These are phyloP conservation scores for Alternaria tenuissima DNA, from an alignment of 2,329 filamentous ascomycete species.

Conservation along the genomic window DNA sequence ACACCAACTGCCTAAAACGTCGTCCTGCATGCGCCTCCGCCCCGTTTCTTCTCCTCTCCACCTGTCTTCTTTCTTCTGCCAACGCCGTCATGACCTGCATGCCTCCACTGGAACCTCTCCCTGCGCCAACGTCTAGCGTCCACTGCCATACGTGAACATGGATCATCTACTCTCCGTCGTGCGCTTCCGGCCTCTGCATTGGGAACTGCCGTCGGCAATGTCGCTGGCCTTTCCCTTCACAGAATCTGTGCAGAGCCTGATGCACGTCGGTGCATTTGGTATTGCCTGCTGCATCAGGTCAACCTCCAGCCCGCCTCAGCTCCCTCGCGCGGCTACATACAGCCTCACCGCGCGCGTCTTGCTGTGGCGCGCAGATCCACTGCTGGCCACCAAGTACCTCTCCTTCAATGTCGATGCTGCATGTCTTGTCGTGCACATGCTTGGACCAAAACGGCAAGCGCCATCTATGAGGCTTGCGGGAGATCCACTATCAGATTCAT, in stretches of 20 bases:
- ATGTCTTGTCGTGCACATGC: conserved; percentile 25
- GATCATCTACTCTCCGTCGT: conserved; percentile 14
- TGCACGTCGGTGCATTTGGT: conserved; percentile 31
- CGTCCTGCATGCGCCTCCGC: conserved; percentile 43
- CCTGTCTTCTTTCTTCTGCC: conserved; percentile 33
- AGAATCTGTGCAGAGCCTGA: conserved; percentile 31
- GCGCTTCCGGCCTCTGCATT: conserved; percentile 13
- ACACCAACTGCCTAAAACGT: conserved; percentile 39
- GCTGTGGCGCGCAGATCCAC: conserved; percentile 27
- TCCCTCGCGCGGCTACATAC: conserved; percentile 36
- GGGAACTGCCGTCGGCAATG: conserved; percentile 10
- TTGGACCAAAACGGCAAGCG: conserved; percentile 28
- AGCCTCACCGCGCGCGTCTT: conserved; percentile 42
- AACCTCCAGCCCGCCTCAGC: conserved; percentile 40
- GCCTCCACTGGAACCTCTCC: conserved; percentile 15
- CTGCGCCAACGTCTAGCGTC: conserved; percentile 15
- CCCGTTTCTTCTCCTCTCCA: conserved; percentile 33
- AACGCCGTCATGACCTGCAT: conserved; percentile 23
- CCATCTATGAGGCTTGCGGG: conserved; percentile 28
- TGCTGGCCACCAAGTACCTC: conserved; percentile 15
- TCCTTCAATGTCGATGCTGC: conserved; percentile 24
- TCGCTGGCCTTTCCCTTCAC: conserved; percentile 22
- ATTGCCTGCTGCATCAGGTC: conserved; percentile 28
- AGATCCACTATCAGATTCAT: conserved; percentile 27
- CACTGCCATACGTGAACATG: conserved; percentile 11